Percentiles rank a stretch among this genome's conserved stretches.
phyloP scores from a whole-genome alignment of 306 rosid genomes.

The Erythrophleum fordii region DNA sequence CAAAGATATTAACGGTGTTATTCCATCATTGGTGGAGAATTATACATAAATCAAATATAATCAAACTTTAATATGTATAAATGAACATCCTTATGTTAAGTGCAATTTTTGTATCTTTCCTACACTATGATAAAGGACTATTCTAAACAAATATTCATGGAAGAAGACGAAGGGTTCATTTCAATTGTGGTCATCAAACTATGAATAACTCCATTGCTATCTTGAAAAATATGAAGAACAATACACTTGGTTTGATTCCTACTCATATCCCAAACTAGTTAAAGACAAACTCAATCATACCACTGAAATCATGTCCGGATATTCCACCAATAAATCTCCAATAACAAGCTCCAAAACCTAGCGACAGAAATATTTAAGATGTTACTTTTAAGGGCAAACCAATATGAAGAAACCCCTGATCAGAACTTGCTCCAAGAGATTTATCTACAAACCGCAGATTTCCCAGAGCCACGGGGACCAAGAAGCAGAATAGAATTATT shows the following conservation, averaged over 20 bases:
- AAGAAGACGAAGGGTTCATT: background rate
- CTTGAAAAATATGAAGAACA: background rate
- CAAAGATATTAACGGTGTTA: background rate
- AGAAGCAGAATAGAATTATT: conserved; percentile 90
- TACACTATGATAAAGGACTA: background rate
- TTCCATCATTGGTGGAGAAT: background rate
- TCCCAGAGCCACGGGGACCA: conserved; percentile 94
- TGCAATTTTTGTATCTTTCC: background rate
- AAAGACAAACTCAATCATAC: conserved; percentile 43
- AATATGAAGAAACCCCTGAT: background rate
- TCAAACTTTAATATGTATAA: background rate
- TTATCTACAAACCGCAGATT: conserved; percentile 60
- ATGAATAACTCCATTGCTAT: background rate
- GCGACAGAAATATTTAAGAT: conserved; percentile 12
- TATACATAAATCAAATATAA: background rate
- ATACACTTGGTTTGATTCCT: background rate
- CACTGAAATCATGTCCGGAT: conserved; percentile 77
- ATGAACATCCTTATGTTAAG: background rate
- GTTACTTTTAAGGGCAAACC: background rate
- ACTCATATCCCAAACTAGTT: background rate
- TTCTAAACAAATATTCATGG: background rate
- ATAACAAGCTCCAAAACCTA: conserved; percentile 86
- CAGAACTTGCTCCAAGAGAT: background rate
- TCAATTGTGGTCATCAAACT: background rate
- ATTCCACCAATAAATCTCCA: conserved; percentile 64